These are phyloP conservation scores for Lachnellula willkommii DNA, from an alignment of 2,329 filamentous ascomycete genomes.

Conservation along the genomic window DNA sequence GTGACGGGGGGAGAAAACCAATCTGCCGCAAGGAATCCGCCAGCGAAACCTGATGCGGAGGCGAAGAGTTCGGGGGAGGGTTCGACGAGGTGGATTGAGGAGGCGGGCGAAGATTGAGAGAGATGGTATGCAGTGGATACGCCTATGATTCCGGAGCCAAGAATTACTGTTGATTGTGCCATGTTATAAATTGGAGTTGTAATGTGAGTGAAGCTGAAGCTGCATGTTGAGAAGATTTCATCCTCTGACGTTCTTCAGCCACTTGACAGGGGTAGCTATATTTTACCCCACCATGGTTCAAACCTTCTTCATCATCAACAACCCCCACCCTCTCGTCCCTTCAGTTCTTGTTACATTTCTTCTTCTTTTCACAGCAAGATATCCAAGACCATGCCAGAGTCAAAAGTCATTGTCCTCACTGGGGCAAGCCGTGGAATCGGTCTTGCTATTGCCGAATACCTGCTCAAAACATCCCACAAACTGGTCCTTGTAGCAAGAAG, in stretches of 20 bases:
- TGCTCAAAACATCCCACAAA: constrained; percentile 51
- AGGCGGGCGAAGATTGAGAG: constrained; percentile 40
- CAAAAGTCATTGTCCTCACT: constrained; percentile 66
- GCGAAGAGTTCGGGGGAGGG: constrained; percentile 57
- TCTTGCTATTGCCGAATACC: constrained; percentile 47
- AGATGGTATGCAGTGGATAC: constrained; percentile 69
- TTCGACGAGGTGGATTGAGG: constrained; percentile 54
- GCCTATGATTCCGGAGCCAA: constrained; percentile 67
- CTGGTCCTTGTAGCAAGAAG: constrained; percentile 56
- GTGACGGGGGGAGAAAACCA: constrained; percentile 60
- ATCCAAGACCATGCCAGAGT: constrained; percentile 35
- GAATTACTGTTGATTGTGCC: constrained; percentile 48
- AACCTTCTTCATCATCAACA: too few species aligned
- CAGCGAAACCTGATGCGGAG: constrained; percentile 69
- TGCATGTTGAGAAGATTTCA: background rate
- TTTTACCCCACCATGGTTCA: background rate
- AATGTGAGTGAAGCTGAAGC: background rate
- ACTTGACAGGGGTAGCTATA: constrained; percentile 4
- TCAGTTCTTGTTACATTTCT: background rate
- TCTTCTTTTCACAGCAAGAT: background rate
- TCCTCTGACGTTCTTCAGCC: too few species aligned
- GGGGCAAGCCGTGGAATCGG: constrained; percentile 61
- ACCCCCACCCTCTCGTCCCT: background rate
- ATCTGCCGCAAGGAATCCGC: constrained; percentile 67
- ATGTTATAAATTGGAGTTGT: background rate